Conservation (phyloP, 768 basidiomycete genomes). For the Lentinula sp. region DNA sequence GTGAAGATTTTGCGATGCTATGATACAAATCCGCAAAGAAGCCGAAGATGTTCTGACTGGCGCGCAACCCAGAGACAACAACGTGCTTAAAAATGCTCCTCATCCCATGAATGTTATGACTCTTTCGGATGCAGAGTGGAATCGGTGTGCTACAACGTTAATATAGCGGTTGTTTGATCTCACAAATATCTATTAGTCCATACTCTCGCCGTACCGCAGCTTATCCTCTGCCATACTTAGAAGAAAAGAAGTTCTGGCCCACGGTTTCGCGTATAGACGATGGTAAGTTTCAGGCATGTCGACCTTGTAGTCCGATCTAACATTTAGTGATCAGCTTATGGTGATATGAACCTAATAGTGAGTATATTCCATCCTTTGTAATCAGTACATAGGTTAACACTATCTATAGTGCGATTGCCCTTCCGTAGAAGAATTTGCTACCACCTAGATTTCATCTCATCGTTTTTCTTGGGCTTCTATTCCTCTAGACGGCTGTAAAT, state of each 20-base stretch:
- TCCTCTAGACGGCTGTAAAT: slow-evolving; percentile 40
- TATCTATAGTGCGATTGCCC: slow-evolving; percentile 72
- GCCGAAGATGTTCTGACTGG: slow-evolving; percentile 83
- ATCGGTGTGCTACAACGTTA: slow-evolving; percentile 45
- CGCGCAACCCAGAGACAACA: slow-evolving; percentile 86
- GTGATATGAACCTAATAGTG: slow-evolving; percentile 86
- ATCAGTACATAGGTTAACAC: slow-evolving; percentile 5
- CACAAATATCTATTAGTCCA: slow-evolving; percentile 41
- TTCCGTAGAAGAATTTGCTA: slow-evolving; percentile 72
- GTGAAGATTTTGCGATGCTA: slow-evolving; percentile 90
- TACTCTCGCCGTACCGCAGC: slow-evolving; percentile 90
- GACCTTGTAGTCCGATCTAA: not conserved
- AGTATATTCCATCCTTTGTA: slow-evolving; percentile 24
- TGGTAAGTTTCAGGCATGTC: slow-evolving; percentile 43
- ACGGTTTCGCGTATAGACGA: slow-evolving; percentile 89
- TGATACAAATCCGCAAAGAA: slow-evolving; percentile 94
- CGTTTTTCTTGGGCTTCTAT: slow-evolving; percentile 34
- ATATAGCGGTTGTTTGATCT: not conserved
- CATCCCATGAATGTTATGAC: slow-evolving; percentile 77
- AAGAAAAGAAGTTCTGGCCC: slow-evolving; percentile 96
- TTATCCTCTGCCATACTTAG: slow-evolving; percentile 79
- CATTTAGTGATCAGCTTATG: slow-evolving; percentile 57
- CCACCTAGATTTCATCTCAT: slow-evolving; percentile 17
- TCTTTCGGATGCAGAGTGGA: slow-evolving; percentile 77
- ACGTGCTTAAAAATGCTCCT: slow-evolving; percentile 90